Percentiles rank a stretch among this genome's conserved stretches.
Evolutionary conservation across 768 basidiomycete genomes (phyloP).

Genomic region (Phanerochaete sordida): DNA sequence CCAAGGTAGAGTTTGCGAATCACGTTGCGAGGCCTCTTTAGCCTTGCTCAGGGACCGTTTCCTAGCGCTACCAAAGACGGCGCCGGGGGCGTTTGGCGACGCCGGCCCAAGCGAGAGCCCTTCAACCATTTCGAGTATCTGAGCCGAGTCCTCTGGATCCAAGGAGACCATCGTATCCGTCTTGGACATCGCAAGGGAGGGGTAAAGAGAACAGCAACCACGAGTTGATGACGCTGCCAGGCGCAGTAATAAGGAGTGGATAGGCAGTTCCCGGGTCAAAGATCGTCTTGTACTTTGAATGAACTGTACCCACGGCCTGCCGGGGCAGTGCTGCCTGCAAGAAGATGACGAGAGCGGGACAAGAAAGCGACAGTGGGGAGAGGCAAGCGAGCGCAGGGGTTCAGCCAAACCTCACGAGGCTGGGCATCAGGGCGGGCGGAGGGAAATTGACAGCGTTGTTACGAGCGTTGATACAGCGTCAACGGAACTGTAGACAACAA

Average conservation of each 20-base stretch:
- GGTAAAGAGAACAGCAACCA: not conserved
- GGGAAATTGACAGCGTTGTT: slow-evolving; percentile 3
- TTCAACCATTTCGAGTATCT: slow-evolving; percentile 13
- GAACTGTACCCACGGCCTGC: not conserved
- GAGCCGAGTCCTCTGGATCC: slow-evolving; percentile 7
- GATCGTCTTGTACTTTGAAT: not conserved
- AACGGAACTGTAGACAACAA: not conserved
- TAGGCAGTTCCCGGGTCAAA: slow-evolving; percentile 11
- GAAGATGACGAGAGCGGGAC: not conserved
- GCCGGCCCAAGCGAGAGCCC: slow-evolving; percentile 11
- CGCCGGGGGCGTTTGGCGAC: slow-evolving; percentile 13
- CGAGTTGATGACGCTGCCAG: slow-evolving; percentile 2
- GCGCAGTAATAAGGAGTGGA: not conserved
- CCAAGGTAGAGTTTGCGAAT: slow-evolving; percentile 7
- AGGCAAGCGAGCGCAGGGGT: not conserved
- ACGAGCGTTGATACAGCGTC: slow-evolving; percentile 3
- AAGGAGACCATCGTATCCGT: slow-evolving; percentile 3
- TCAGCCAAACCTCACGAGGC: not conserved
- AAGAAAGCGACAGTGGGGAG: not conserved
- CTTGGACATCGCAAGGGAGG: slow-evolving; percentile 6
- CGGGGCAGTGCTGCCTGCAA: not conserved
- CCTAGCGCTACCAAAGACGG: slow-evolving; percentile 21
- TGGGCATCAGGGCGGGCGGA: slow-evolving; percentile 1
- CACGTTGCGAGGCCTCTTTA: slow-evolving; percentile 8
- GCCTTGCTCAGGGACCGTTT: slow-evolving; percentile 10